These are phyloP conservation scores for Cicer chorassanicum DNA, from an alignment of 306 rosid species.

Conservation along the genomic window DNA sequence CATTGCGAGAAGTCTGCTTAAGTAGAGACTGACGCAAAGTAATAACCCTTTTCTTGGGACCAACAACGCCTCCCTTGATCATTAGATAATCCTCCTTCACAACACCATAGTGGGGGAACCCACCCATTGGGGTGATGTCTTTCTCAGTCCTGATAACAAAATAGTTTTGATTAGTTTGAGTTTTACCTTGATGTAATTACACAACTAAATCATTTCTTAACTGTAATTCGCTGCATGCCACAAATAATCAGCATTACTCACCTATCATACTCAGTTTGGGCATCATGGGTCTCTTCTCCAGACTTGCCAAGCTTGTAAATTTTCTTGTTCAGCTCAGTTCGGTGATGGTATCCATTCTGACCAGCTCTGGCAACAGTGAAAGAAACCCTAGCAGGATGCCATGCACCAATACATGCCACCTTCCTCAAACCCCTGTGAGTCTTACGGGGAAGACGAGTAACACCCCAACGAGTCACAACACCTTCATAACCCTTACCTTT, in stretches of 20 bases:
- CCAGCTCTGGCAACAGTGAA: constrained; percentile 95
- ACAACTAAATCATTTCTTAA: not conserved
- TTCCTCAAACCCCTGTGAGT: constrained; percentile 90
- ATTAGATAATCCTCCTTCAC: constrained; percentile 77
- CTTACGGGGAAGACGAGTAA: constrained; percentile 88
- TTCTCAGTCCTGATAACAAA: constrained; percentile 77
- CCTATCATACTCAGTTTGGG: constrained; percentile 80
- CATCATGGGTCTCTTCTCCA: constrained; percentile 68
- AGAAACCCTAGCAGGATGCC: constrained; percentile 95
- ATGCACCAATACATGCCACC: constrained; percentile 96
- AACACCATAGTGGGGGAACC: constrained; percentile 88
- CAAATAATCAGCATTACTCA: constrained; percentile 7
- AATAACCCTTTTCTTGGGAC: constrained; percentile 84
- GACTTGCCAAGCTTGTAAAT: constrained; percentile 74
- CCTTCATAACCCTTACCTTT: constrained; percentile 94
- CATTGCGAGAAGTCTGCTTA: constrained; percentile 81
- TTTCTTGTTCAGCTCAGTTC: constrained; percentile 87
- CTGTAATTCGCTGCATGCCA: not conserved
- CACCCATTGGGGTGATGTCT: constrained; percentile 87
- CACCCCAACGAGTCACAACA: constrained; percentile 93
- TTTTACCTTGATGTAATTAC: not conserved
- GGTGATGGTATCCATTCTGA: constrained; percentile 88
- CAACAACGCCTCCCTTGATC: constrained; percentile 82
- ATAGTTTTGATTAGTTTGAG: not conserved
- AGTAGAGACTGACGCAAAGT: constrained; percentile 85